Evolutionary conservation across 148 eudicot genomes (phyloP).

Genomic region (Fagopyrum esculentum): DNA sequence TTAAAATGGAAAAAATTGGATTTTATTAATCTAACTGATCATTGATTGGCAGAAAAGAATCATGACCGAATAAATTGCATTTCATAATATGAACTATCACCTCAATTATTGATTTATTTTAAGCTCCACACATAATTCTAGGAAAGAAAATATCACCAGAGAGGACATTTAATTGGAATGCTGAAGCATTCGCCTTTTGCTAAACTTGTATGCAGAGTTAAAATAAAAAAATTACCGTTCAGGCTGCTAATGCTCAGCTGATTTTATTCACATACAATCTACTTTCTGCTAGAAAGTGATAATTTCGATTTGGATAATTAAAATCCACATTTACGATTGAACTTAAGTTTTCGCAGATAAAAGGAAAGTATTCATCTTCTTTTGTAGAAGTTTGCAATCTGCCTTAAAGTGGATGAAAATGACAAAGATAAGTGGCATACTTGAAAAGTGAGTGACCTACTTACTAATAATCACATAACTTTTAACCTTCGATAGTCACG

Average conservation of each 20-base stretch:
- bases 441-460: not conserved
- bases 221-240: not conserved
- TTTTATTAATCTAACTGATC: not conserved
- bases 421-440: not conserved
- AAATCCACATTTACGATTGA: not conserved
- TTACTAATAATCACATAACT: not conserved
- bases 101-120: not conserved
- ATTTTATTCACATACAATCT: not conserved
- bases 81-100: not conserved
- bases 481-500: conserved; percentile 1
- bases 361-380: not conserved
- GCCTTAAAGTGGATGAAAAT: not conserved
- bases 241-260: not conserved
- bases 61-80: not conserved
- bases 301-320: not conserved
- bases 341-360: not conserved
- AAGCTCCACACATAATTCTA: not conserved
- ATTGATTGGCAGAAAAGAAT: not conserved
- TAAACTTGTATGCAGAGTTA: not conserved
- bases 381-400: not conserved
- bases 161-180: not conserved
- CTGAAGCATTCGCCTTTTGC: not conserved
- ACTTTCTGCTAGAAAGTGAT: not conserved
- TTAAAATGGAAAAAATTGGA: not conserved
- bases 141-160: not conserved